A percentile compares a stretch with the other conserved stretches of the same genome.
phyloP scores from a whole-genome alignment of 2,329 filamentous ascomycete species.

The Seiridium unicorne region DNA sequence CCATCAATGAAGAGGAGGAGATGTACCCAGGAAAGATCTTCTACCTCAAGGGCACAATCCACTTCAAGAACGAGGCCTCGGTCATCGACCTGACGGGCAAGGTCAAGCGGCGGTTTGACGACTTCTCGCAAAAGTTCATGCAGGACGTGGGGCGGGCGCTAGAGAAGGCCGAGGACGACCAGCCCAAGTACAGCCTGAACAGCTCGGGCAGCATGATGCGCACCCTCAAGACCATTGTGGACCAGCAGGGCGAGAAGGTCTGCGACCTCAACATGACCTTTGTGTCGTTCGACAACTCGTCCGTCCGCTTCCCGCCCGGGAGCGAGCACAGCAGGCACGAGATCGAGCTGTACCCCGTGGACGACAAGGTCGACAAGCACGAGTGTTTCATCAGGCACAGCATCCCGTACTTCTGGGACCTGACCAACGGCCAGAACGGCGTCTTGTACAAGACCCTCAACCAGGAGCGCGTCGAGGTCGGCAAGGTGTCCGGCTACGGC shows the following conservation, averaged over 20 bases:
- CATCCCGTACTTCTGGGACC: conserved; percentile 35
- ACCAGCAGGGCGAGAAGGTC: conserved; percentile 21
- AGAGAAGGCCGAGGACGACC: conserved; percentile 15
- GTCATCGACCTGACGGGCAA: conserved; percentile 26
- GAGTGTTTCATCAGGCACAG: conserved; percentile 30
- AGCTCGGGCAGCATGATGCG: conserved; percentile 34
- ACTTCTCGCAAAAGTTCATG: conserved; percentile 28
- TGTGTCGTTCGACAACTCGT: conserved; percentile 27
- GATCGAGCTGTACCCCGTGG: conserved; percentile 29
- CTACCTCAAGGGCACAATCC: conserved; percentile 28
- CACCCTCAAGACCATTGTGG: conserved; percentile 30
- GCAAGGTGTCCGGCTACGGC: conserved; percentile 25
- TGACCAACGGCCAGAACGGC: conserved; percentile 25
- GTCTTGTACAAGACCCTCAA: conserved; percentile 32
- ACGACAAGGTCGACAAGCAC: conserved; percentile 24
- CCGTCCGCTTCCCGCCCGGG: conserved; percentile 26
- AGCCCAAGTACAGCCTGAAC: conserved; percentile 23
- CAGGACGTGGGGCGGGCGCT: conserved; percentile 19
- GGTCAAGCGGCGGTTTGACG: conserved; percentile 20
- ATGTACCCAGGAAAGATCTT: conserved; percentile 24
- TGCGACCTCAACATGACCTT: conserved; percentile 35
- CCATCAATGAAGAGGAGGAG: conserved; percentile 23
- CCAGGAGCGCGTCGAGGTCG: conserved; percentile 31
- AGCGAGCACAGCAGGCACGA: conserved; percentile 27
- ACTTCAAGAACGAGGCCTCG: conserved; percentile 30